Base-by-base conservation (phyloP, 192 early-diverging fungal species). In the Coemansia sp. region DNA sequence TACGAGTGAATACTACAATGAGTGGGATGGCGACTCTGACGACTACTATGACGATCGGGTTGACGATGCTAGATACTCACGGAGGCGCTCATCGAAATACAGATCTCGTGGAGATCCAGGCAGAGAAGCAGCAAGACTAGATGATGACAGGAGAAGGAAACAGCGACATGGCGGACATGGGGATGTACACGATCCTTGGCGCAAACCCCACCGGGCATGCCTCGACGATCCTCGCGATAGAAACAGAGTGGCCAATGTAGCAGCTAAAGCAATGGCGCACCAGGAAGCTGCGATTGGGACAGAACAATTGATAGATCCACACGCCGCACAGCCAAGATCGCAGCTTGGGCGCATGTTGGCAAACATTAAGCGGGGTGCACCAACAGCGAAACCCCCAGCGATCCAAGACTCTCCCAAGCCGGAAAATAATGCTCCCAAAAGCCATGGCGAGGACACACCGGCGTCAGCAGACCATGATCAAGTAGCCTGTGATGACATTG, bases 331-430 rank as follows among this genome's bases (percentile, higher is more conserved):
- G 49, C 78, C 71, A 4, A 59, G 78, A 34, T 80, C 78, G 18
- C 78, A 80, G 34, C 71, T 80, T 59, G 78, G 78, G 6, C 71
- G 78, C 24, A 71, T 80, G 24, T 41, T 80, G 48, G 78, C 71
- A 8, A 80, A 71, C 28, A 74, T 74, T 22, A 80, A 67, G 60
- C 67, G 67, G 4, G 52, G 65, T 8, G 47, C 65, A n/a, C 21
- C 65, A 0, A 23, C 19, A 1, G 25, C n/a, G 52, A 38, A 18
- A n/a, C n/a, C n/a, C n/a, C 25, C 38, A 25, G 28, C 61, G 31
- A 56, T 52, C 38, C 31, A n/a, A 25, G 54, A 24, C 24, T 26
- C 23, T 1, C 30, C 25, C 7, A 28, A 12, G n/a, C 41, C 23
- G 4, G 47, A 26, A 8, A 57, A 48, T 44, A 22, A 61, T 23